Evolutionary conservation across 78 protist genomes (phyloP), one percentile per base, ranked within the genome.

Genomic region (Dictyostelium brefeldianum): DNA sequence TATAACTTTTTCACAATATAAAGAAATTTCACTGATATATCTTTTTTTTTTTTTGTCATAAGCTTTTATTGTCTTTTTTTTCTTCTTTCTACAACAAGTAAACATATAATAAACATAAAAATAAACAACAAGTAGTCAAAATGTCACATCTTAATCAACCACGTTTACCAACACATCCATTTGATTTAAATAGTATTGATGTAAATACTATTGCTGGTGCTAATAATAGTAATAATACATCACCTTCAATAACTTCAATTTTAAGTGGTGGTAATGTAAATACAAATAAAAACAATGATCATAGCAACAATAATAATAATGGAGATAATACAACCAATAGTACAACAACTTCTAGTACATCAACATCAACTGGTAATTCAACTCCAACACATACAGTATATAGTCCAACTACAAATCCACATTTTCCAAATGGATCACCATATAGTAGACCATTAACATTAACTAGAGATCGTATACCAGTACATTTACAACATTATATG

Each of bases 401-500:
- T 57, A 57, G 67, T n/a, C 67, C 67, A 57, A 22, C 67, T 22
- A 43, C 54, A 15, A 75, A 50, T 27, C 57, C 65, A 31, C 57
- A 75, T 75, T 22, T n/a, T 50, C 51, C 81, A 22, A 22, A 57
- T 57, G 67, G 67, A 20, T 75, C 81, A 48, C 81, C 81, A n/a
- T 75, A 75, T 50, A 18, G 53, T 20, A 75, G 53, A 75, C 64
- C 81, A 75, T 50, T 75, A 15, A 22, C 81, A 20, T 36, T 75
- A 18, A 75, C 81, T 20, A 75, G 51, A 29, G 92, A 84, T 47
- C 74, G 50, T 31, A 84, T 84, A 3, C 92, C 92, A 74, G 41
- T 54, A 41, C 92, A 74, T 47, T 46, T 84, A 4, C 92, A 84
- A 57, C 92, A 84, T 17, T 84, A 41, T 47, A 27, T 84, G 62